Conservation (phyloP, 805 yeast species). For the Saturnispora kantuleensis region DNA sequence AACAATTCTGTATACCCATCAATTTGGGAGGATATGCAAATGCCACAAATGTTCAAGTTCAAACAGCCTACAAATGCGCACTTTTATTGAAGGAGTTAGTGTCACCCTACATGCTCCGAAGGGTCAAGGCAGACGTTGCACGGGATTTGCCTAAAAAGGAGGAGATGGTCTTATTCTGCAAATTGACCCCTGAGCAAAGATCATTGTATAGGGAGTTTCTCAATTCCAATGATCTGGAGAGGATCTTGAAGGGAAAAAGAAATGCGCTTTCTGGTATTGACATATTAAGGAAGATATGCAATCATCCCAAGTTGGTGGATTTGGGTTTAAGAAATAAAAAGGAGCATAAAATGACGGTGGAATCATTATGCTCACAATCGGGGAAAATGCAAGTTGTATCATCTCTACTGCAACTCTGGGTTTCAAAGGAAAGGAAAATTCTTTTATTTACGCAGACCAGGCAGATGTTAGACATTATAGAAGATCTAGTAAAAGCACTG, state of each 20-base stretch:
- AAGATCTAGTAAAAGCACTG: conserved; percentile 45
- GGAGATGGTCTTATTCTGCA: conserved; percentile 90
- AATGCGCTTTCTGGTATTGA: conserved; percentile 88
- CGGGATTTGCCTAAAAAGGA: conserved; percentile 86
- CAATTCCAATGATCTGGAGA: conserved; percentile 61
- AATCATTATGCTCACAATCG: conserved; percentile 40
- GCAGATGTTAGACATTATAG: conserved; percentile 87
- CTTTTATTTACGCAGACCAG: conserved; percentile 85
- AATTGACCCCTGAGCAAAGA: conserved; percentile 67
- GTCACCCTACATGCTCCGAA: conserved; percentile 76
- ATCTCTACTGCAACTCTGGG: conserved; percentile 69
- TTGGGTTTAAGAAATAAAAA: conserved; percentile 28
- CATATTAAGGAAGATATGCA: conserved; percentile 81
- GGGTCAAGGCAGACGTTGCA: conserved; percentile 92
- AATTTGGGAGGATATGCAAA: conserved; percentile 98
- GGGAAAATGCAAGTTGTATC: conserved; percentile 90
- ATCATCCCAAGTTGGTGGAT: conserved; percentile 82
- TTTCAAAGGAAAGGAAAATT: conserved; percentile 63
- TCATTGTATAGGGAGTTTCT: conserved; percentile 66
- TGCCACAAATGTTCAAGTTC: conserved; percentile 92
- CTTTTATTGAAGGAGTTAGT: conserved; percentile 80
- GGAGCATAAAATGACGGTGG: conserved; percentile 10
- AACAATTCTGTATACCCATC: conserved; percentile 85
- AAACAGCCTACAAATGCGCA: conserved; percentile 93
- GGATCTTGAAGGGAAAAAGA: conserved; percentile 65